Base-by-base conservation (phyloP, 225 moss, liverwort and hornwort species). In the Antitrichia curtipendula region DNA sequence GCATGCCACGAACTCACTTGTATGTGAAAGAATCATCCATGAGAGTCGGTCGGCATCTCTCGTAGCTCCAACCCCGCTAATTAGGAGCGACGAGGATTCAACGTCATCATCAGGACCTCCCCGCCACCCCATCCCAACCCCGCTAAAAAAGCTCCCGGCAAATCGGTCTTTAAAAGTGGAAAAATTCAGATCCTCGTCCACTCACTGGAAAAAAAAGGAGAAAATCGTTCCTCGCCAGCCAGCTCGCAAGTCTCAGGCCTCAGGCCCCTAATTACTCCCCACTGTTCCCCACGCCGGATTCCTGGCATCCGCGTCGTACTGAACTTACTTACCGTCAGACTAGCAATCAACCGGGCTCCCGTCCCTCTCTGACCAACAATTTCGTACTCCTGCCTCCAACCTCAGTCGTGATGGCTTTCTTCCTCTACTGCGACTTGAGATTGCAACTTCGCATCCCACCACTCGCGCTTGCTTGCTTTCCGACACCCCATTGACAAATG, bases 231-330 rank as follows among this genome's bases (percentile, higher is more conserved):
- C 58, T 74, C 85, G 24, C 66, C 66, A 56, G 82, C 49, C 71
- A 83, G 71, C 69, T 45, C 61, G n/a, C 79, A 45, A 76, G 54
- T 63, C 75, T 21, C 80, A 78, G 78, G 4, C 54, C 76, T 53
- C 54, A 77, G 58, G 40, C 83, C 80, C 81, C 75, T 87, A 84
- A 89, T 91, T 86, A 86, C 88, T 91, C 83, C 89, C 81, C 41
- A 89, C 91, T 91, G 89, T 91, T 91, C 89, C 82, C 86, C 64
- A 70, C 90, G 82, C 89, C 87, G 89, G 91, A 89, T 91, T 91
- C 91, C 89, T 89, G 89, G 89, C 87, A 91, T 73, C 73, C 82
- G 56, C 86, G 66, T 89, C 89, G 86, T 91, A 89, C 61, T 61
- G 41, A 60, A 80, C 87, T 71, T 78, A 91, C 89, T 72, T 79